Base-by-base conservation (phyloP, 495 filamentous ascomycete species). In the Trichoderma virens region DNA sequence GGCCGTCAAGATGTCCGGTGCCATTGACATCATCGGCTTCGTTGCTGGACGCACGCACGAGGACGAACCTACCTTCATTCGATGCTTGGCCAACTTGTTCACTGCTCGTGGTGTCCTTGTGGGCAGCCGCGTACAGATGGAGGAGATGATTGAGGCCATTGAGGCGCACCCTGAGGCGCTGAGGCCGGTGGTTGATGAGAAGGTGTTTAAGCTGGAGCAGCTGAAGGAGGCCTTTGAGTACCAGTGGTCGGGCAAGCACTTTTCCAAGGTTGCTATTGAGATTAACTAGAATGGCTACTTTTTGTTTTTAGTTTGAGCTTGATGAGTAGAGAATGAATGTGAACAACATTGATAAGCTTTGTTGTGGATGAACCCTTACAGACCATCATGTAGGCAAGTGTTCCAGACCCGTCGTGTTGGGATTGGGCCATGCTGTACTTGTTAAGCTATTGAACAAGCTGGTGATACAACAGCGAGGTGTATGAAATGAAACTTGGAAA, bases 21-120 rank as follows among this genome's bases (percentile, higher is more conserved):
- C 82, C 23, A 84, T 87, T 64, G 77, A 71, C 61, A 71, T 86
- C 30, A 80, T 86, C 59, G 85, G 85, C 0, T 83, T 83, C 72
- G 67, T 86, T 8, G 82, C 78, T 2, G 79, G 77, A 20, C 65
- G 69, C 27, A 66, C 71, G 1, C 71, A 74, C 68, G 54, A 5
- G 67, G 70, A 70, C 8, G 74, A 78, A 68, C 82, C 82, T 0
- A 65, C 64, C 5, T 63, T 84, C 39, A 62, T 85, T 16, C 78
- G 82, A 39, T 71, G 75, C 11, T 70, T 84, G 67, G 69, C 68
- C 66, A 71, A 75, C 38, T 70, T 83, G 45, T 84, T 78, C 68
- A 83, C 76, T 20, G 77, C 82, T 34, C 74, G 80, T 32, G 83
- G 80, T 30, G 70, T 85, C 16, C 82, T 80, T 68, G 80, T 82